A percentile compares a stretch with the other conserved stretches of the same genome.
Evolutionary conservation across 2,329 filamentous ascomycete species (phyloP).

Genomic region (Xylaria sp.): DNA sequence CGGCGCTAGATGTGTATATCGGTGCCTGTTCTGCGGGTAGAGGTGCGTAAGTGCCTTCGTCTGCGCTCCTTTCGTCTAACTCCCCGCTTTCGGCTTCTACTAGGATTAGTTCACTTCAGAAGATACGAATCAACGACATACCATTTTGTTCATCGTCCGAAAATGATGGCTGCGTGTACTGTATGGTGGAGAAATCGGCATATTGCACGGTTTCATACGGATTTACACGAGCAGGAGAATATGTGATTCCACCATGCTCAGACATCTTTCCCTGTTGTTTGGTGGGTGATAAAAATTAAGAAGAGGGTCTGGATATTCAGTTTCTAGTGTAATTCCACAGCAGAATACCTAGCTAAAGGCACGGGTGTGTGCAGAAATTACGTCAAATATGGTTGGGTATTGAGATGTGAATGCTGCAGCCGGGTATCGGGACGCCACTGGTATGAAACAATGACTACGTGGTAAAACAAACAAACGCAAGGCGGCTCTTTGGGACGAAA

Average conservation of each 20-base stretch:
- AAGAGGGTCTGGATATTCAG: slow-evolving; percentile 27
- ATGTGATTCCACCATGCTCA: slow-evolving; percentile 41
- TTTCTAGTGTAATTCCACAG: slow-evolving; percentile 33
- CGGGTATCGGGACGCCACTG: slow-evolving; percentile 42
- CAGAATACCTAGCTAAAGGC: slow-evolving; percentile 25
- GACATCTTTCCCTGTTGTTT: slow-evolving; percentile 41
- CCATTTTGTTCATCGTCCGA: slow-evolving; percentile 43
- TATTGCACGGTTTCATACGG: slow-evolving; percentile 39
- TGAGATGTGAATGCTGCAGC: slow-evolving; percentile 38
- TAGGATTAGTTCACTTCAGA: slow-evolving; percentile 40
- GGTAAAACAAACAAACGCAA: slow-evolving; percentile 39
- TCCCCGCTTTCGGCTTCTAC: slow-evolving; percentile 37
- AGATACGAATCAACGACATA: slow-evolving; percentile 33
- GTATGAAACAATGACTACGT: slow-evolving; percentile 42
- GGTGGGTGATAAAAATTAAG: slow-evolving; percentile 21
- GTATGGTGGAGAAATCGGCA: slow-evolving; percentile 43
- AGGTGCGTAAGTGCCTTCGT: slow-evolving; percentile 33
- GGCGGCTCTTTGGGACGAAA: slow-evolving; percentile 42
- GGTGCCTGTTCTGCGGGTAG: slow-evolving; percentile 18
- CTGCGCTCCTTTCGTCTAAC: slow-evolving; percentile 26
- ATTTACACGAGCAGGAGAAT: slow-evolving; percentile 42
- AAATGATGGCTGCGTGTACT: slow-evolving; percentile 32
- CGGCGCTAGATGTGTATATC: slow-evolving; percentile 16
- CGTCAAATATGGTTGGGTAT: slow-evolving; percentile 41
- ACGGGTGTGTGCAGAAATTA: slow-evolving; percentile 42